Evolutionary conservation across 495 filamentous ascomycete genomes (phyloP).

Genomic region (Penicillium manginii): DNA sequence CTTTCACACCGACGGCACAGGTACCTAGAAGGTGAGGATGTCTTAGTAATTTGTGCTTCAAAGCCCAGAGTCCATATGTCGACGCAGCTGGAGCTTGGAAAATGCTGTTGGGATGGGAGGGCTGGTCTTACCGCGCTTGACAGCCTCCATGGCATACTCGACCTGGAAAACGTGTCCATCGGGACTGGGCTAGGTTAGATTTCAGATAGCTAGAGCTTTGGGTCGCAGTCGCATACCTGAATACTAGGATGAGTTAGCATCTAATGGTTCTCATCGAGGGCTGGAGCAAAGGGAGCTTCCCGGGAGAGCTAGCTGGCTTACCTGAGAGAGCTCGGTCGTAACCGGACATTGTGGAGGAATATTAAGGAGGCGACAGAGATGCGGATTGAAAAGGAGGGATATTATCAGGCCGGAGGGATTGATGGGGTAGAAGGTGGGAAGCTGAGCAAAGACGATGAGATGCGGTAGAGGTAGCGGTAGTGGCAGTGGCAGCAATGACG

Average conservation of each 20-base stretch:
- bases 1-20: conserved; percentile 97
- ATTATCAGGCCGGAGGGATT: conserved; percentile 4
- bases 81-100: conserved; percentile 13
- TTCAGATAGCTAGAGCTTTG: conserved; percentile 18
- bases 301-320: conserved; percentile 53
- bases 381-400: conserved; percentile 1
- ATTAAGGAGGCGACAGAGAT: conserved; percentile 3
- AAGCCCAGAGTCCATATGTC: not conserved
- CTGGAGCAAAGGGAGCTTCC: conserved; percentile 28
- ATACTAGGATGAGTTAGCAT: conserved; percentile 32
- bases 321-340: conserved; percentile 95
- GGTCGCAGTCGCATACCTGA: conserved; percentile 26
- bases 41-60: not conserved
- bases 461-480: conserved; percentile 23
- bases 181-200: conserved; percentile 64
- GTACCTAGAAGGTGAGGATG: conserved; percentile 63
- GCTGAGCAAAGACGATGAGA: conserved; percentile 20
- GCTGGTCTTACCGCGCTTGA: conserved; percentile 80
- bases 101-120: conserved; percentile 6
- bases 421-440: conserved; percentile 9
- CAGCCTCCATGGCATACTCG: conserved; percentile 98
- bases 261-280: conserved; percentile 4
- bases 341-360: conserved; percentile 71
- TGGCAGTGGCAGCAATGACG: conserved; percentile 35
- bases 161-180: conserved; percentile 99